Conservation (phyloP, 495 filamentous ascomycete species). For the Aspergillus nidulans region DNA sequence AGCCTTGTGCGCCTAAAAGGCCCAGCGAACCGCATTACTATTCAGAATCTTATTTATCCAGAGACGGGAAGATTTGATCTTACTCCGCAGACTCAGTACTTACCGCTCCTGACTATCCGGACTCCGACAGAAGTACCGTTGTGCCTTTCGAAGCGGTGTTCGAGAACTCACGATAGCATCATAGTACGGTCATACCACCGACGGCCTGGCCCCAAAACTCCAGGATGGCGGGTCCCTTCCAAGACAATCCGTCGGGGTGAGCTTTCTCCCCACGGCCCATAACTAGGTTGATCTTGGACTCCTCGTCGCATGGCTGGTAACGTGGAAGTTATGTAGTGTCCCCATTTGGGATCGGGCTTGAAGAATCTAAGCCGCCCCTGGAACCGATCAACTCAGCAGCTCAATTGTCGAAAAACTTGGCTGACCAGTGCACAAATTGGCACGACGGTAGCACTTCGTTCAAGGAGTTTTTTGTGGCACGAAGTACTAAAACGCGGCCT, state of each 20-base stretch:
- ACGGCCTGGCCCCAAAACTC: not conserved
- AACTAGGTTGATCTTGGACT: slow-evolving; percentile 3
- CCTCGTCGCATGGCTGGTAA: not conserved
- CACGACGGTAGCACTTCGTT: not conserved
- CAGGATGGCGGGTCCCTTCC: not conserved
- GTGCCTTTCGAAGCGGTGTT: not conserved
- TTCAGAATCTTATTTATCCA: not conserved
- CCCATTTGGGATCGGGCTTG: not conserved
- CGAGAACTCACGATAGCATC: slow-evolving; percentile 6
- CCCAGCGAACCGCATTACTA: not conserved
- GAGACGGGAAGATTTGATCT: not conserved
- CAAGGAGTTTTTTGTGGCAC: not conserved
- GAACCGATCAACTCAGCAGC: not conserved
- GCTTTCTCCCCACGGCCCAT: not conserved
- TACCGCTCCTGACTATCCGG: slow-evolving; percentile 5
- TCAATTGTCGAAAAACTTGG: not conserved
- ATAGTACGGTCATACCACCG: slow-evolving; percentile 8
- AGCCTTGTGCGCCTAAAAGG: not conserved
- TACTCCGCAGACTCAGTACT: not conserved
- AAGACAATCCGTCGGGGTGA: not conserved
- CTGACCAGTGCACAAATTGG: not conserved
- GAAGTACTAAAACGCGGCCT: not conserved
- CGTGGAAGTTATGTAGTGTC: not conserved
- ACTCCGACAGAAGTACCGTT: not conserved
- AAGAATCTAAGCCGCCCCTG: slow-evolving; percentile 1